Percentiles rank a stretch among this genome's conserved stretches.
phyloP scores from a whole-genome alignment of 345 rosid genomes.

The Eucalyptus viminalis region DNA sequence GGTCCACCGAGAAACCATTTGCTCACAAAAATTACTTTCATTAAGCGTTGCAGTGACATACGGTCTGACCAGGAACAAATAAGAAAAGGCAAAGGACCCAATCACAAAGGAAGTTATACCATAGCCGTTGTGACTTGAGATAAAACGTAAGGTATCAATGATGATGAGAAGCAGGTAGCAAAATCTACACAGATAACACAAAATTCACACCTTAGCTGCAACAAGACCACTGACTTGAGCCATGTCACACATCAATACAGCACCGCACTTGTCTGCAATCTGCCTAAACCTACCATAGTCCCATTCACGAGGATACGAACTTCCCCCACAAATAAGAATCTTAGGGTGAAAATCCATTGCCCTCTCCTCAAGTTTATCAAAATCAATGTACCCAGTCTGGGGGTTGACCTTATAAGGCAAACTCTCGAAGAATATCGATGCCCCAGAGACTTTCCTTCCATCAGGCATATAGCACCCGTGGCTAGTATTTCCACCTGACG shows the following conservation, averaged over 20 bases:
- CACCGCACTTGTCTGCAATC: constrained; percentile 70
- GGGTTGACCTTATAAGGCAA: constrained; percentile 75
- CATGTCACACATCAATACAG: constrained; percentile 69
- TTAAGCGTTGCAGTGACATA: background rate
- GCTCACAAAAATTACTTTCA: background rate
- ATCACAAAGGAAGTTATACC: background rate
- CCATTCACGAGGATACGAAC: constrained; percentile 82
- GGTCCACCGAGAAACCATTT: background rate
- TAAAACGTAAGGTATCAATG: background rate
- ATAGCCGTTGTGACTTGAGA: background rate
- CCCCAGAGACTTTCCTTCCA: constrained; percentile 68
- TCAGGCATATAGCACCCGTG: constrained; percentile 68
- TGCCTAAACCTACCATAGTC: constrained; percentile 68
- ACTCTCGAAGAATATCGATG: constrained; percentile 81
- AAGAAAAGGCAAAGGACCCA: background rate
- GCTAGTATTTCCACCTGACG: constrained; percentile 71
- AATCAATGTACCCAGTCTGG: constrained; percentile 57
- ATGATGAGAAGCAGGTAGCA: background rate
- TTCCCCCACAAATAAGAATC: constrained; percentile 85
- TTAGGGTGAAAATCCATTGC: constrained; percentile 76
- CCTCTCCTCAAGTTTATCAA: constrained; percentile 75
- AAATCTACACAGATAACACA: background rate
- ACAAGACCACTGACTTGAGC: constrained; percentile 80
- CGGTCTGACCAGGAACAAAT: background rate
- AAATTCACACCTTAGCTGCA: constrained; percentile 65